Percentiles rank a stretch among this genome's conserved stretches.
Evolutionary conservation across 2,329 filamentous ascomycete species (phyloP).

Genomic region (Cyphellophora europaea): DNA sequence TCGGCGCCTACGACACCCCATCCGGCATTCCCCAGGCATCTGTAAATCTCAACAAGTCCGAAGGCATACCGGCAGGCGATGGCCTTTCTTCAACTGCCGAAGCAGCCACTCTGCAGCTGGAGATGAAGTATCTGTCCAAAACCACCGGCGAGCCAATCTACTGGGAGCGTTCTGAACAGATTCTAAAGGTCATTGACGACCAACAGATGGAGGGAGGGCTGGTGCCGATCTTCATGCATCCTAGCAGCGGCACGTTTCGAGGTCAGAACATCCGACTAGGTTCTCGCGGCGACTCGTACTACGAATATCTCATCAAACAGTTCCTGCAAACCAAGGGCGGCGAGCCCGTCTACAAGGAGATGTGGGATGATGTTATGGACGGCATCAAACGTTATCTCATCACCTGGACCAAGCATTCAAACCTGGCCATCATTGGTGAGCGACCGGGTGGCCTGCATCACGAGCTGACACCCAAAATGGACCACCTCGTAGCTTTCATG

Average conservation of each 20-base stretch:
- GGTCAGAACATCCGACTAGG: slow-evolving; percentile 83
- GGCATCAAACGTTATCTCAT: slow-evolving; percentile 88
- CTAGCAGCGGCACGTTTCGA: slow-evolving; percentile 67
- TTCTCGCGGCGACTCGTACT: slow-evolving; percentile 93
- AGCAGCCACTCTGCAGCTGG: slow-evolving; percentile 82
- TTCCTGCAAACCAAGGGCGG: slow-evolving; percentile 86
- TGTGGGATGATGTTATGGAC: slow-evolving; percentile 81
- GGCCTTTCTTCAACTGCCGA: slow-evolving; percentile 93
- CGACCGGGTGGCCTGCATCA: slow-evolving; percentile 62
- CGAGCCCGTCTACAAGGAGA: slow-evolving; percentile 76
- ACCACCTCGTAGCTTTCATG: slow-evolving; percentile 96
- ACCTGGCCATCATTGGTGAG: slow-evolving; percentile 85
- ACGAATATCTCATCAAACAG: slow-evolving; percentile 98
- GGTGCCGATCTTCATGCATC: slow-evolving; percentile 82
- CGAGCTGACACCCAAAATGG: slow-evolving; percentile 78
- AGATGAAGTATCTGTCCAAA: slow-evolving; percentile 95
- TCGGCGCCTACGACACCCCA: slow-evolving; percentile 77
- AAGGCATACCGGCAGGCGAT: slow-evolving; percentile 69
- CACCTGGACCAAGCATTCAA: slow-evolving; percentile 71
- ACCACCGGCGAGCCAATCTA: slow-evolving; percentile 86
- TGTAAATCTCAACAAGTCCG: slow-evolving; percentile 69
- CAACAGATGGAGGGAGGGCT: slow-evolving; percentile 73
- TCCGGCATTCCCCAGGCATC: slow-evolving; percentile 87
- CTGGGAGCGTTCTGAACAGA: slow-evolving; percentile 84
- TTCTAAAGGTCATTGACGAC: slow-evolving; percentile 83